These are phyloP conservation scores for Arthrobotrys sphaeroides DNA, from an alignment of 2,329 filamentous ascomycete genomes.

Conservation along the genomic window DNA sequence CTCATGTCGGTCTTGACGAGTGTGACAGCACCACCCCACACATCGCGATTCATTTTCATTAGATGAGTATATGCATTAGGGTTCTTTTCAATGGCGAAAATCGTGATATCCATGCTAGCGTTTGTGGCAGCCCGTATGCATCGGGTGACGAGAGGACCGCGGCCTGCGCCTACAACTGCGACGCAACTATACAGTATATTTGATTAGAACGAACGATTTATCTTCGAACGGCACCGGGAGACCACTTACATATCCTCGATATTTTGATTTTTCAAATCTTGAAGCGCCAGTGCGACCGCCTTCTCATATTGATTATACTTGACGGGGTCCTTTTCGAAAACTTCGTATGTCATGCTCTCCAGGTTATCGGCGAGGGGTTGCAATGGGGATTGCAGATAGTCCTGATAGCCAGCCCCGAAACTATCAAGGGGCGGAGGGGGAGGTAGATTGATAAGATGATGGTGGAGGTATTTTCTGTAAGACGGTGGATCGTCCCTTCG, in stretches of 20 bases:
- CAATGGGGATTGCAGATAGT: constrained; percentile 93
- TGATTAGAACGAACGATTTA: background rate
- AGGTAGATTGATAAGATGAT: constrained; percentile 83
- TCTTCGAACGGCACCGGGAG: background rate
- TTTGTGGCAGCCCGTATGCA: constrained; percentile 80
- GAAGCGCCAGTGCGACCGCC: constrained; percentile 81
- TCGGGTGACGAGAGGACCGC: constrained; percentile 89
- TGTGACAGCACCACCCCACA: constrained; percentile 83
- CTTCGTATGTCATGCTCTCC: constrained; percentile 96
- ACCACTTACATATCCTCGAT: constrained; percentile 44
- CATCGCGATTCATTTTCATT: constrained; percentile 80
- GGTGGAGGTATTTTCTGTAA: constrained; percentile 82
- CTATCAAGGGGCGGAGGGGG: constrained; percentile 71
- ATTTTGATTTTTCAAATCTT: constrained; percentile 76
- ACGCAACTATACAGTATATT: constrained; percentile 69
- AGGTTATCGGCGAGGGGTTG: constrained; percentile 96
- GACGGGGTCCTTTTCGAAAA: constrained; percentile 97
- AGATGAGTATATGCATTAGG: constrained; percentile 96
- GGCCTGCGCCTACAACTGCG: constrained; percentile 90
- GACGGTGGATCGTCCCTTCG: constrained; percentile 68
- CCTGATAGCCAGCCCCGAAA: constrained; percentile 80
- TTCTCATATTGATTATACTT: constrained; percentile 97
- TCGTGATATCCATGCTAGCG: constrained; percentile 79
- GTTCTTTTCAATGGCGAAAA: constrained; percentile 98
- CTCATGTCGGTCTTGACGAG: constrained; percentile 98